phyloP scores from a whole-genome alignment of 768 basidiomycete species.

The Rhodocollybia butyracea region DNA sequence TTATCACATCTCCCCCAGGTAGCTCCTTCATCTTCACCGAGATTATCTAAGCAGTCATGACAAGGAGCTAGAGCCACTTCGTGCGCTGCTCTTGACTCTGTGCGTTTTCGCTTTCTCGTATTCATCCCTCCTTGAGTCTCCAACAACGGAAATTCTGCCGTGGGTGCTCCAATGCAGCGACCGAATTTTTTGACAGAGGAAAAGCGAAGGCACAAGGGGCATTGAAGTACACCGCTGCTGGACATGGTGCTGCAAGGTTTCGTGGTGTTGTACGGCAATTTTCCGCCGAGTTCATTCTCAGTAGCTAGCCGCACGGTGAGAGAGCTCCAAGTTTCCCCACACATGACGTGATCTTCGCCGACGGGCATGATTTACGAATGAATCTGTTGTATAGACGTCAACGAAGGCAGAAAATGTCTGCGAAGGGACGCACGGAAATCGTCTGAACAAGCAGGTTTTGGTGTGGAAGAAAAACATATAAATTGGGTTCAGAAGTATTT shows the following conservation, averaged over 20 bases:
- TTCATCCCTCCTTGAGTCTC: not conserved
- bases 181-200: not conserved
- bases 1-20: constrained; percentile 9
- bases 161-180: constrained; percentile 1
- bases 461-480: not conserved
- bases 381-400: not conserved
- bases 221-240: not conserved
- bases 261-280: not conserved
- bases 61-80: not conserved
- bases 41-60: constrained; percentile 1
- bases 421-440: not conserved
- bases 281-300: not conserved
- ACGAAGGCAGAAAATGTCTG: not conserved
- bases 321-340: not conserved
- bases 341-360: constrained; percentile 6
- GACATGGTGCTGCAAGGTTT: not conserved
- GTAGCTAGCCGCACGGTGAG: not conserved
- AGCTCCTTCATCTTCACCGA: constrained; percentile 7
- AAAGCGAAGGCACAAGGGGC: constrained; percentile 1
- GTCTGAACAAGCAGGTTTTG: not conserved
- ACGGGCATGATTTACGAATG: constrained; percentile 3
- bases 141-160: constrained; percentile 2
- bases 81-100: constrained; percentile 2
- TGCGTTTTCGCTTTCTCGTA: constrained; percentile 4
- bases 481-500: not conserved